Evolutionary conservation across 192 early-diverging fungal genomes (phyloP).

Genomic region (Podila clonocystis): DNA sequence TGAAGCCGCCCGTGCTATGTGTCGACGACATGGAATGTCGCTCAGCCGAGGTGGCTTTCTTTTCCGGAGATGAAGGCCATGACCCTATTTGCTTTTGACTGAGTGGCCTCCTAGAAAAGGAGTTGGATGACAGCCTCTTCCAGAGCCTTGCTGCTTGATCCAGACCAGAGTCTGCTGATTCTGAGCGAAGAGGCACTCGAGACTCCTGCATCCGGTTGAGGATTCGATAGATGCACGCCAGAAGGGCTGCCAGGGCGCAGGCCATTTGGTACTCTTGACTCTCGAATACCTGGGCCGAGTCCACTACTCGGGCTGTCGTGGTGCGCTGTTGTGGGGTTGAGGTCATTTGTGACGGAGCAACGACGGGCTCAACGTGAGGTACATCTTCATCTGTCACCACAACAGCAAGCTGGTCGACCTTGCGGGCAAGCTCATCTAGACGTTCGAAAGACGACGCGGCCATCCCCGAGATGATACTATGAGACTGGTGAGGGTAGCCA

Average conservation of each 20-base stretch:
- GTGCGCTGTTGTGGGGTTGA: constrained; percentile 1
- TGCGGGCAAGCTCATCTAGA: constrained; percentile 32
- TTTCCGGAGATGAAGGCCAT: constrained; percentile 11
- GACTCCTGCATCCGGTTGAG: constrained; percentile 49
- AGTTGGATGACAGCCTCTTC: constrained; percentile 44
- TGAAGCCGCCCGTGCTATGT: constrained; percentile 23
- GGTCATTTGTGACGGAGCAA: constrained; percentile 7
- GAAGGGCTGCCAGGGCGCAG: constrained; percentile 62
- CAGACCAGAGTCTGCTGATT: constrained; percentile 41
- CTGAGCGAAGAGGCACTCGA: constrained; percentile 23
- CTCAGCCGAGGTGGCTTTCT: neutral
- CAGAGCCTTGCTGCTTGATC: constrained; percentile 41
- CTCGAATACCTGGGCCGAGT: constrained; percentile 34
- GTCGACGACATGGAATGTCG: neutral
- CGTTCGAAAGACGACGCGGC: constrained; percentile 38
- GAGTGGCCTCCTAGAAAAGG: constrained; percentile 7
- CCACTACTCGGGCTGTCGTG: constrained; percentile 4
- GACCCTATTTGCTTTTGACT: neutral
- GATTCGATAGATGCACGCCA: constrained; percentile 60
- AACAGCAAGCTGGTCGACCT: constrained; percentile 41
- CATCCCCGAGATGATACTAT: constrained; percentile 16
- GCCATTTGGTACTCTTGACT: constrained; percentile 64
- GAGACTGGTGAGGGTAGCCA: neutral
- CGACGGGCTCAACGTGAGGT: constrained; percentile 4
- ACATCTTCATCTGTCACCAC: neutral